Evolutionary conservation across 2,329 filamentous ascomycete species (phyloP).

Genomic region (Clonostachys rhizophaga): DNA sequence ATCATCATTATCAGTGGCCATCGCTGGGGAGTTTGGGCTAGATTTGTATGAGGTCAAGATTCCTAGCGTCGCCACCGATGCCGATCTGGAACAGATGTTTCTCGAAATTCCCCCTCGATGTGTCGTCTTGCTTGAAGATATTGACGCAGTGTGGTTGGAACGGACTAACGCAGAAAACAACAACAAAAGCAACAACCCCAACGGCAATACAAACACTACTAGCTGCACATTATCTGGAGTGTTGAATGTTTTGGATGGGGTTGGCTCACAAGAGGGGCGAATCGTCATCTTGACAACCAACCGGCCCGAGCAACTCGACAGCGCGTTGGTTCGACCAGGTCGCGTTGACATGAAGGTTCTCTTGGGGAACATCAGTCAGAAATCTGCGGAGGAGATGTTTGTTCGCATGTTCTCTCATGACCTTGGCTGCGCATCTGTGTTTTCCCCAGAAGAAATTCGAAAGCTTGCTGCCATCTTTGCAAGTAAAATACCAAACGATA

Average conservation of each 20-base stretch:
- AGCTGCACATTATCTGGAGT: slow-evolving; percentile 56
- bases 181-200: slow-evolving; percentile 3
- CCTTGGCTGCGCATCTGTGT: slow-evolving; percentile 11
- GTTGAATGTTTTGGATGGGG: slow-evolving; percentile 67
- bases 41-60: slow-evolving; percentile 45
- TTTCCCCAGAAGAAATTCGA: slow-evolving; percentile 18
- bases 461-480: slow-evolving; percentile 50
- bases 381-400: slow-evolving; percentile 39
- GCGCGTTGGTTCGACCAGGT: slow-evolving; percentile 60
- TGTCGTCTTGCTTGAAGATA: slow-evolving; percentile 50
- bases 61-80: slow-evolving; percentile 43
- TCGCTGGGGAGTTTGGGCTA: slow-evolving; percentile 44
- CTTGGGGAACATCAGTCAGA: slow-evolving; percentile 43
- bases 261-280: slow-evolving; percentile 63
- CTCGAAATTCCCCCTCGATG: slow-evolving; percentile 46
- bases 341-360: slow-evolving; percentile 61
- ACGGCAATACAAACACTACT: slow-evolving; percentile 1
- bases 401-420: slow-evolving; percentile 37
- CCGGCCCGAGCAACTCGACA: slow-evolving; percentile 57
- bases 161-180: slow-evolving; percentile 10
- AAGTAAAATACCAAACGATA: slow-evolving; percentile 39
- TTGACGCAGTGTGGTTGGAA: slow-evolving; percentile 36
- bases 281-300: slow-evolving; percentile 75
- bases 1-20: slow-evolving; percentile 47
- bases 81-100: slow-evolving; percentile 44